phyloP scores from a whole-genome alignment of 208 protist genomes.

The Jaenimonas drosophilae region DNA sequence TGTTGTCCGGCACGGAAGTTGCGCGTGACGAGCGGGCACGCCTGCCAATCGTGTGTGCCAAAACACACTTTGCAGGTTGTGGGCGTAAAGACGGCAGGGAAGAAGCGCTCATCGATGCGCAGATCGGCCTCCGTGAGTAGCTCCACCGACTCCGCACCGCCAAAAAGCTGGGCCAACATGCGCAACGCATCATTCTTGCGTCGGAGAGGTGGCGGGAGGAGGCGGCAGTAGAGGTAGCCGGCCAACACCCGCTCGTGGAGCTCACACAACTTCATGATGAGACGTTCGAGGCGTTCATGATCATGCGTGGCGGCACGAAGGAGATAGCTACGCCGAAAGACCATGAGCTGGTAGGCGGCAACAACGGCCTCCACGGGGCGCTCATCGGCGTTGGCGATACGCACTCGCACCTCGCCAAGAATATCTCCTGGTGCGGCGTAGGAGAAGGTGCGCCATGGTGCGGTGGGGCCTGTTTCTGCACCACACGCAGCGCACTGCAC shows the following conservation, averaged over 20 bases:
- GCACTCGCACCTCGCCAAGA: constrained; percentile 55
- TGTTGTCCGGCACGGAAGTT: constrained; percentile 34
- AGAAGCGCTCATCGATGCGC: constrained; percentile 34
- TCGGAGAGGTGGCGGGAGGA: constrained; percentile 34
- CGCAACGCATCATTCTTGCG: constrained; percentile 3
- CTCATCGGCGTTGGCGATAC: constrained; percentile 46
- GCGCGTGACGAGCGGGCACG: constrained; percentile 76
- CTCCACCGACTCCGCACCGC: neutral
- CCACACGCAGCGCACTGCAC: constrained; percentile 63
- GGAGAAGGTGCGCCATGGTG: constrained; percentile 61
- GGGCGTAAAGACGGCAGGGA: constrained; percentile 45
- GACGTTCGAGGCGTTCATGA: constrained; percentile 39
- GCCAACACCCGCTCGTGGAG: constrained; percentile 76
- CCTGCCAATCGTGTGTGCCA: constrained; percentile 50
- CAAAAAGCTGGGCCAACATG: constrained; percentile 5
- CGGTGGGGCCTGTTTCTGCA: constrained; percentile 64
- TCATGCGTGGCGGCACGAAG: constrained; percentile 67
- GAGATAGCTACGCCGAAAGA: constrained; percentile 71
- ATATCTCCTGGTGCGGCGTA: constrained; percentile 45
- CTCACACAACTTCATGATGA: constrained; percentile 40
- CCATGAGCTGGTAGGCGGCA: constrained; percentile 68
- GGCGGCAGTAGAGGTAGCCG: constrained; percentile 64
- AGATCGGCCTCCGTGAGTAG: constrained; percentile 15
- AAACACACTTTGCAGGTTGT: constrained; percentile 75
- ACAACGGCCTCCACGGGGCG: constrained; percentile 64